Evolutionary conservation across 2,329 filamentous ascomycete species (phyloP).

Genomic region (Chalaropsis ovoidea): DNA sequence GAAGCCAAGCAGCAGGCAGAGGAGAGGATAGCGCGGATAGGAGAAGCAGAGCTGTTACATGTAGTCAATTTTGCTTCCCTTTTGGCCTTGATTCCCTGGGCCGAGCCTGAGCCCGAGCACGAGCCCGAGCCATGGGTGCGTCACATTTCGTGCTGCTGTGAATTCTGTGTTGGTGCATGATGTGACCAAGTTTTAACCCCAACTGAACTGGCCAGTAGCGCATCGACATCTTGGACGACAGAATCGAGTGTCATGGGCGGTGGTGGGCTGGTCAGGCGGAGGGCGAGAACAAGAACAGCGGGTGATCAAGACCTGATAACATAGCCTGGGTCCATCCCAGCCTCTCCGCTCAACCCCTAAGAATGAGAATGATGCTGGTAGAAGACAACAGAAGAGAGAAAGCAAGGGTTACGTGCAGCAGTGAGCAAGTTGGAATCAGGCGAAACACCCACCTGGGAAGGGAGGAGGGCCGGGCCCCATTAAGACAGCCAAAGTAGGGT

Average conservation of each 20-base stretch:
- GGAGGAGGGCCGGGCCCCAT: neutral
- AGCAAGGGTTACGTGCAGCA: neutral
- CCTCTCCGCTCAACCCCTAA: neutral
- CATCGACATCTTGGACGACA: no score
- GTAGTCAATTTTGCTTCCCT: neutral
- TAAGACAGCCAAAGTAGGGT: neutral
- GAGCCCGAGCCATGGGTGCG: no score
- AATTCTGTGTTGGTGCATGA: no score
- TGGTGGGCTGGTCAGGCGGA: no score
- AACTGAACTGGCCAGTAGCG: neutral
- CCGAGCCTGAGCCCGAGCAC: no score
- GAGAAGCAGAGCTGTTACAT: neutral
- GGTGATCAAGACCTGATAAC: neutral
- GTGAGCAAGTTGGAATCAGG: neutral
- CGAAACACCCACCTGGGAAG: neutral
- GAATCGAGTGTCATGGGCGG: no score
- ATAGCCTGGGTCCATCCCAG: neutral
- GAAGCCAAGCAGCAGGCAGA: neutral
- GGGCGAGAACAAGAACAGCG: no score
- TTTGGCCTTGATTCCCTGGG: neutral
- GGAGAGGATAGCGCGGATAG: no score
- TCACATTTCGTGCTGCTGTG: no score
- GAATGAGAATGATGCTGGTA: neutral
- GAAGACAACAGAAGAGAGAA: neutral
- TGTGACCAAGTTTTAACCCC: neutral